Evolutionary conservation across 257 asterid species (phyloP).

Genomic region (Leptodermis oblonga): DNA sequence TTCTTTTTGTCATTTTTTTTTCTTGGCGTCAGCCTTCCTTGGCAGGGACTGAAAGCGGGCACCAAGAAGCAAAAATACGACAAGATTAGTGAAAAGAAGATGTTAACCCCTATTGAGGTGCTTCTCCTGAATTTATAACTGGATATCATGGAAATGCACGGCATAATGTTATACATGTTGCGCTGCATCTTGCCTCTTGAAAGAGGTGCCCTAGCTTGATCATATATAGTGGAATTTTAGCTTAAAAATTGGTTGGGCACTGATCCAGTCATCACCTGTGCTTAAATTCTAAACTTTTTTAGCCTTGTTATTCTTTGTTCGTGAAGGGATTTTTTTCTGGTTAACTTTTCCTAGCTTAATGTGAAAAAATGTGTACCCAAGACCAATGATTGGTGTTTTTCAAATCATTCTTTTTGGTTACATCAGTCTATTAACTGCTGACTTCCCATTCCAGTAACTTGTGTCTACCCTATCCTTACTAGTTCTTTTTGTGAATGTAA

Average conservation of each 20-base stretch:
- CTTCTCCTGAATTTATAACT: slow-evolving; percentile 14
- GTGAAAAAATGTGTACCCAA: neutral
- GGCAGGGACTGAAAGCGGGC: slow-evolving; percentile 98
- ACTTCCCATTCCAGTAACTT: neutral
- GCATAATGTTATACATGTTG: neutral
- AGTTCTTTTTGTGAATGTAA: neutral
- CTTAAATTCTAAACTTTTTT: neutral
- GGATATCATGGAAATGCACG: neutral
- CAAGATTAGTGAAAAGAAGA: slow-evolving; percentile 93
- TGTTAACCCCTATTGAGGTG: slow-evolving; percentile 93
- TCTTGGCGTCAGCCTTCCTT: slow-evolving; percentile 60
- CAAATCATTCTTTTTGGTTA: neutral
- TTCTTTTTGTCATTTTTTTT: slow-evolving; percentile 8
- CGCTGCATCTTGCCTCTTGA: neutral
- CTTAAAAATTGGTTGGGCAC: neutral
- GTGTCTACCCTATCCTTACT: neutral
- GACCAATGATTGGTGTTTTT: neutral
- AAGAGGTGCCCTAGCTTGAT: neutral
- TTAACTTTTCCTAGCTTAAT: neutral
- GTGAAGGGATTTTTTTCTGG: neutral
- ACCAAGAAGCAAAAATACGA: slow-evolving; percentile 96
- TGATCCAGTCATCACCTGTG: neutral
- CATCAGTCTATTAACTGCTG: neutral
- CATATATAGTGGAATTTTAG: neutral
- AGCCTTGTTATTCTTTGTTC: neutral